Base-by-base conservation (phyloP, 306 rosid species). In the Acacia confusa region DNA sequence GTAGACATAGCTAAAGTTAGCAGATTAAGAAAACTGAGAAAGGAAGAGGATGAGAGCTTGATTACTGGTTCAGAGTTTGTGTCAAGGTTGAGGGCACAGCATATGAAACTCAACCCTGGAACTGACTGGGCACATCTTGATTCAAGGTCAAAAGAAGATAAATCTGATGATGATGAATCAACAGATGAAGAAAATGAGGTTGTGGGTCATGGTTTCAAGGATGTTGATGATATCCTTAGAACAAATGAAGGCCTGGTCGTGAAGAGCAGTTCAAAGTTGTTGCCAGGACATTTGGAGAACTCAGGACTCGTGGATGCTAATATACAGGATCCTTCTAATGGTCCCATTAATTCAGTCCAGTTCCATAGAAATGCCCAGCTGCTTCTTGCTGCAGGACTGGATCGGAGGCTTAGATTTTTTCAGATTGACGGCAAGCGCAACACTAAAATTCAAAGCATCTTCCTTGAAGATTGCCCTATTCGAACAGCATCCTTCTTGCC, bases 361-460 rank as follows among this genome's bases (percentile, higher is more conserved):
- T 95, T 93, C 78, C 99, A 95, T 85, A 84, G 88, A 61, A 95
- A 95, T 61, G 95, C 85, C 7, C 97, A 93, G 92, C 81, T 95
- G 76, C 87, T 95, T 75, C 97, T 95, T 61, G 70, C 92, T 74
- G 91, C 95, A 61, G 97, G 99, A 71, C 83, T 95, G 84, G 97
- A 95, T 87, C 69, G 85, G 72, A 88, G 89, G 86, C 90, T 95
- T 79, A 85, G 92, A 64, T 91, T 95, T 86, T 95, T 90, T 41
- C 97, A 95, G 78, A 87, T 95, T 53, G 97, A 93, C 72, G 99
- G 99, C 28, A 95, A 90, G 80, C 88, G 97, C 28, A 95, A 92
- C 65, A 84, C 98, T 81, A 95, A 91, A 85, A 87, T 95, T 25
- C 90, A 95, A 77, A 95, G 94, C 86, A 88, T 95, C 71, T 95